Evolutionary conservation across 1,284 basidiomycete genomes (phyloP), one percentile per base, ranked within the genome.

Genomic region (Peniophora sp.): DNA sequence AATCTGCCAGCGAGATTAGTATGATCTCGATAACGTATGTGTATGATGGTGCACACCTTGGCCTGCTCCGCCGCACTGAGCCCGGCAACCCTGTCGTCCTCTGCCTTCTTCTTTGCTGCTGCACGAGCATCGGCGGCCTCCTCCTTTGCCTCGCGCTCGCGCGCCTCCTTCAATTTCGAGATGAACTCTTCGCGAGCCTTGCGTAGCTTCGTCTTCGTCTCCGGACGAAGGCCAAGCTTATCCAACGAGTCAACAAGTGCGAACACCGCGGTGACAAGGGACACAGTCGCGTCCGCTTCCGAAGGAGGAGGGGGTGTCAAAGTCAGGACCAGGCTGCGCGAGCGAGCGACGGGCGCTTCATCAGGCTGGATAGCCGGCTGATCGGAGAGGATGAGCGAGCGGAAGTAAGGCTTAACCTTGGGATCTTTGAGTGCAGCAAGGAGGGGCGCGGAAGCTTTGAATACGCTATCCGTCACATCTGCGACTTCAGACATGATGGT

Each of bases 31-130:
- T 2, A 32, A 35, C 39, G 8, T 14, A 23, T 10, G 22, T 12
- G 24, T n/a, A 9, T 20, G 14, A 24, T 20, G n/a, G 48, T 12
- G 54, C 59, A 48, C 49, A 83, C 83, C 80, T 88, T 92, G 73
- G 87, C 84, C 70, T 91, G 86, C 63, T 94, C 91, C 50, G 85
- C 78, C 35, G 90, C 80, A 58, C 81, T 85, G 56, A 94, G 74
- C 57, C 78, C 80, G 18, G 85, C 74, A 48, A 91, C 66, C 56
- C 78, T 73, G 55, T 87, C 87, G 55, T 87, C 75, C 63, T 90
- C 87, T 0, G 79, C 81, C 62, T 76, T 81, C 62, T 83, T 83
- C 69, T 87, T 89, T 24, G 81, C 86, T 3, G 79, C 77, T 49
- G 81, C 78, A 68, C 81, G 84, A 50, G 79, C 82, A 53, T 88